A percentile compares a stretch with the other conserved stretches of the same genome.
Evolutionary conservation across 2,329 filamentous ascomycete species (phyloP).

Genomic region (Macrophomina tecta): DNA sequence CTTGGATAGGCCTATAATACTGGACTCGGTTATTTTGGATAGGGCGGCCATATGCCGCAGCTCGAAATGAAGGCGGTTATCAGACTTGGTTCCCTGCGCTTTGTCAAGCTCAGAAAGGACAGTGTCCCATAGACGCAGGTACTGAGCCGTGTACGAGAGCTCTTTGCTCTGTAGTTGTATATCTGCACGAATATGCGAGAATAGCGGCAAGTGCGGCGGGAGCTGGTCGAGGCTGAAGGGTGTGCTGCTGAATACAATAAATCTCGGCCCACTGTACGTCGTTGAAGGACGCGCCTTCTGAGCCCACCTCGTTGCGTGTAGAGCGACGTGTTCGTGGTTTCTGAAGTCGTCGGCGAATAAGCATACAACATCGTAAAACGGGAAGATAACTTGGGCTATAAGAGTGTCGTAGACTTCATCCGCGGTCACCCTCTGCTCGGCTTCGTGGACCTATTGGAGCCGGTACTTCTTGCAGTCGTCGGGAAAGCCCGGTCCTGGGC

Average conservation of each 20-base stretch:
- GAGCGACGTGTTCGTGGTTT: conserved; percentile 21
- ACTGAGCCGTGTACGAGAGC: no score
- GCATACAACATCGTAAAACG: conserved; percentile 31
- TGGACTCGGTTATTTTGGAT: no score
- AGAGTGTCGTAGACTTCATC: conserved; percentile 20
- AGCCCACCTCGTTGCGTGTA: conserved; percentile 22
- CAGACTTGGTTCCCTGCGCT: no score
- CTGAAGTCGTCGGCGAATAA: conserved; percentile 32
- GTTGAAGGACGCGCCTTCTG: conserved; percentile 18
- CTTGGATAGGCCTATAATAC: no score
- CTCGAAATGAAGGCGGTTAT: no score
- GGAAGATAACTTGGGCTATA: conserved; percentile 28
- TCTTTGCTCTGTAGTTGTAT: no score
- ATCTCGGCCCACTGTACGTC: conserved; percentile 19
- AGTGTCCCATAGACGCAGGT: no score
- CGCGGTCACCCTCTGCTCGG: conserved; percentile 41
- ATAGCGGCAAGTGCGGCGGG: conserved; percentile 28
- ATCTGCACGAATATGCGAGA: background rate
- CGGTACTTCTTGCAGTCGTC: background rate
- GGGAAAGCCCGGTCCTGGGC: background rate
- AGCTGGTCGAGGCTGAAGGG: conserved; percentile 22
- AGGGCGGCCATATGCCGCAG: no score
- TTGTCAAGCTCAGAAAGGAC: no score
- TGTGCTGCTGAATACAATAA: conserved; percentile 29
- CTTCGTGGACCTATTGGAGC: background rate